A percentile compares a stretch with the other conserved stretches of the same genome.
Conservation (phyloP, 2,329 filamentous ascomycete species). For the Bimuria novae-zelandiae region DNA sequence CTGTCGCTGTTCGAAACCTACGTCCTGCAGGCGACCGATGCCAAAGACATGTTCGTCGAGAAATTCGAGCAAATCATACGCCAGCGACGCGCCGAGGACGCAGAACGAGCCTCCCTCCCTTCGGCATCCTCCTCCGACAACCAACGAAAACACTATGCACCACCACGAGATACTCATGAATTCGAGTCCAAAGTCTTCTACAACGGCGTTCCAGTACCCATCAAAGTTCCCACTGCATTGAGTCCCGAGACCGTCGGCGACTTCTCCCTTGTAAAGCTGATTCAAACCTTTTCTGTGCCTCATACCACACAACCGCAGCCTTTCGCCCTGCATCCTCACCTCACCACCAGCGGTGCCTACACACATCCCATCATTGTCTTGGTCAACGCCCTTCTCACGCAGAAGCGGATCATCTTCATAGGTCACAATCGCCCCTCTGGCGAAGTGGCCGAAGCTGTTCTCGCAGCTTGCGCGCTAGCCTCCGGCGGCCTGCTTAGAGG, state of each 20-base stretch:
- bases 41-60: slow-evolving; percentile 94
- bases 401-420: slow-evolving; percentile 94
- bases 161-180: slow-evolving; percentile 94
- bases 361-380: slow-evolving; percentile 96
- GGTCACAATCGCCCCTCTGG: slow-evolving; percentile 94
- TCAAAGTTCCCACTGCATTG: slow-evolving; percentile 92
- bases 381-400: slow-evolving; percentile 90
- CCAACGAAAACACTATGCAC: slow-evolving; percentile 67
- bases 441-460: slow-evolving; percentile 95
- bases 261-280: slow-evolving; percentile 95
- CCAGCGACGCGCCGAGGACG: slow-evolving; percentile 73
- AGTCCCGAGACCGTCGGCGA: slow-evolving; percentile 96
- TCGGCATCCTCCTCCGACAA: slow-evolving; percentile 43
- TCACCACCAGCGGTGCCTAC: slow-evolving; percentile 86
- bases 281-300: slow-evolving; percentile 86
- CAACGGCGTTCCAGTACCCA: slow-evolving; percentile 93
- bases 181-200: slow-evolving; percentile 96
- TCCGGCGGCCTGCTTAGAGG: slow-evolving; percentile 91
- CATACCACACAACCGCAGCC: slow-evolving; percentile 83
- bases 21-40: slow-evolving; percentile 86
- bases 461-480: slow-evolving; percentile 92
- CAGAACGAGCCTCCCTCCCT: slow-evolving; percentile 37
- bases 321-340: slow-evolving; percentile 84
- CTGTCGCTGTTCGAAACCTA: slow-evolving; percentile 82
- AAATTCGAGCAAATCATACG: slow-evolving; percentile 96